Base-by-base conservation (phyloP, 1,284 basidiomycete genomes). In the Leccinum subatratum region DNA sequence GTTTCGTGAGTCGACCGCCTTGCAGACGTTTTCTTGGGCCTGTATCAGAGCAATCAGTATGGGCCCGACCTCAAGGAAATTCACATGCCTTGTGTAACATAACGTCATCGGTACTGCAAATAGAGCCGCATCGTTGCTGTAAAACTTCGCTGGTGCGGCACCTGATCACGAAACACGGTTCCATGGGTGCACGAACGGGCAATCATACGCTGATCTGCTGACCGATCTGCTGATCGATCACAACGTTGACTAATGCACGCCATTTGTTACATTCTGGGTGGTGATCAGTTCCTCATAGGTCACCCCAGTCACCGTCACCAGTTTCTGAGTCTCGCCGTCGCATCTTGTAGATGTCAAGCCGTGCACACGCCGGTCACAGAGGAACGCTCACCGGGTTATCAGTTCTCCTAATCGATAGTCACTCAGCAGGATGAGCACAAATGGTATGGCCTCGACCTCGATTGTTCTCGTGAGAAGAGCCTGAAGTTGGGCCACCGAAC, bases 61-160 rank as follows among this genome's bases (percentile, higher is more conserved):
- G 25, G 59, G 4, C 6, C 20, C 28, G 16, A 30, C 62, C 64
- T 51, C n/a, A 67, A 77, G 57, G 37, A 64, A 56, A 39, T 59
- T 48, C 48, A 70, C 66, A 63, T 69, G 88, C 93, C 83, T 99
- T 99, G 83, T 99, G 98, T 62, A 98, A 81, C 82, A 98, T 92
- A 57, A 99, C 97, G 79, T 99, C 97, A 74, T 98, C 96, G 1
- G 96, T 91, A 72, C 94, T 96, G 79, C 96, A 98, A 84, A 99
- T 99, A 20, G 94, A 94, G 1, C 95, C 96, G 74, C 97, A 99
- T 74, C 95, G 86, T 74, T 93, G 90, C 76, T 99, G 96, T 39
- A 99, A 81, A 64, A 95, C 89, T 72, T 98, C 94, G 73, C 94
- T 96, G 73, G 61, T 48, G 60, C 30, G 32, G 32, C 69, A 98